These are phyloP conservation scores for Aspergillus tanneri DNA, from an alignment of 2,329 filamentous ascomycete genomes.

Conservation along the genomic window DNA sequence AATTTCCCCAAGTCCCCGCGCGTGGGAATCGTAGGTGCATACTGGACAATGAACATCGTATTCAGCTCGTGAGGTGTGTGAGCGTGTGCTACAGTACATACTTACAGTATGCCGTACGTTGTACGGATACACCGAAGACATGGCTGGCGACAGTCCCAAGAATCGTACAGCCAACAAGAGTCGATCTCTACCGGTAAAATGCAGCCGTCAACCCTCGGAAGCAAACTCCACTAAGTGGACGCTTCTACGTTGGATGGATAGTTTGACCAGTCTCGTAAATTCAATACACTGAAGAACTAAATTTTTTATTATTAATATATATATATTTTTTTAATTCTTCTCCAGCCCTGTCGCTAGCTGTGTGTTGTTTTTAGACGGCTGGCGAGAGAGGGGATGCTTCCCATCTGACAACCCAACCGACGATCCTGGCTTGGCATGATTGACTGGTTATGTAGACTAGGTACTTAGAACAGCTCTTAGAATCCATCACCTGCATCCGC, in stretches of 20 bases:
- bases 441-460: too few species aligned
- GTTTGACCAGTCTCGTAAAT: slow-evolving; percentile 5
- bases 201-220: slow-evolving; percentile 11
- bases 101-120: too few species aligned
- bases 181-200: background rate
- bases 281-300: background rate
- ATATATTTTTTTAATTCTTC: background rate
- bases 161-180: too few species aligned
- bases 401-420: slow-evolving; percentile 22
- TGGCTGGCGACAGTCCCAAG: too few species aligned
- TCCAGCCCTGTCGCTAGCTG: slow-evolving; percentile 5
- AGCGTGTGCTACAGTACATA: too few species aligned
- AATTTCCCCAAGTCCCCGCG: too few species aligned
- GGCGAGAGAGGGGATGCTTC: background rate
- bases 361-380: background rate
- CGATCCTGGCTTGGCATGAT: slow-evolving; percentile 18
- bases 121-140: too few species aligned
- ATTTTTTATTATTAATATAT: background rate
- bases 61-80: too few species aligned
- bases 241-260: slow-evolving; percentile 13
- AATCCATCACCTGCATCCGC: slow-evolving; percentile 15
- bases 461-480: slow-evolving; percentile 10
- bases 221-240: slow-evolving; percentile 9
- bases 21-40: too few species aligned
- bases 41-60: too few species aligned